These are phyloP conservation scores for Streptanthus diversifolius DNA, from an alignment of 345 rosid genomes.

Conservation along the genomic window DNA sequence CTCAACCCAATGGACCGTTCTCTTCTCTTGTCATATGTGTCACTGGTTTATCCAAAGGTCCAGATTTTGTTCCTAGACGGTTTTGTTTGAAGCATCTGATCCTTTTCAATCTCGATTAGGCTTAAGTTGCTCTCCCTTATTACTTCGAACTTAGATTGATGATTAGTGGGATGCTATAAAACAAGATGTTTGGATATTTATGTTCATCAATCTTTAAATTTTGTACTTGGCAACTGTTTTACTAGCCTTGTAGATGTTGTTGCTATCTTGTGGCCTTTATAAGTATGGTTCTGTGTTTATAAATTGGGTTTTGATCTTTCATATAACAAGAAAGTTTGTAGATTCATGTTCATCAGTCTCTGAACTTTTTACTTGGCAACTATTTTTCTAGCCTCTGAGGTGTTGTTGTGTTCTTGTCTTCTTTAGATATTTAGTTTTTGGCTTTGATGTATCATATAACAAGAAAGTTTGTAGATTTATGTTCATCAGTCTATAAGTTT, in stretches of 20 bases:
- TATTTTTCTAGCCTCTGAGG: too few relatives aligned
- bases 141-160: background rate
- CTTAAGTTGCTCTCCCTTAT: background rate
- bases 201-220: background rate
- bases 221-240: background rate
- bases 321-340: background rate
- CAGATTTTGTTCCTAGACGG: background rate
- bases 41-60: slow-evolving; percentile 92
- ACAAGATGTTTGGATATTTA: background rate
- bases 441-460: background rate
- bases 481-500: background rate
- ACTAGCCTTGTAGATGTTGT: background rate
- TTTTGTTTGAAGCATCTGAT: background rate
- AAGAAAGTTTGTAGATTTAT: background rate
- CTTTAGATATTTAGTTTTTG: too few relatives aligned
- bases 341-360: background rate
- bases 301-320: background rate
- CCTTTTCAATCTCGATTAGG: background rate
- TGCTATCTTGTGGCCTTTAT: background rate
- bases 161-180: background rate
- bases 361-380: too few relatives aligned
- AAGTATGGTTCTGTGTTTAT: background rate
- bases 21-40: slow-evolving; percentile 43
- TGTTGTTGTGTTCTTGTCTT: too few relatives aligned
- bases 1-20: slow-evolving; percentile 51